Percentiles rank a stretch among this genome's conserved stretches.
Conservation (phyloP, 2,329 filamentous ascomycete genomes). For the Graphilbum fragrans region DNA sequence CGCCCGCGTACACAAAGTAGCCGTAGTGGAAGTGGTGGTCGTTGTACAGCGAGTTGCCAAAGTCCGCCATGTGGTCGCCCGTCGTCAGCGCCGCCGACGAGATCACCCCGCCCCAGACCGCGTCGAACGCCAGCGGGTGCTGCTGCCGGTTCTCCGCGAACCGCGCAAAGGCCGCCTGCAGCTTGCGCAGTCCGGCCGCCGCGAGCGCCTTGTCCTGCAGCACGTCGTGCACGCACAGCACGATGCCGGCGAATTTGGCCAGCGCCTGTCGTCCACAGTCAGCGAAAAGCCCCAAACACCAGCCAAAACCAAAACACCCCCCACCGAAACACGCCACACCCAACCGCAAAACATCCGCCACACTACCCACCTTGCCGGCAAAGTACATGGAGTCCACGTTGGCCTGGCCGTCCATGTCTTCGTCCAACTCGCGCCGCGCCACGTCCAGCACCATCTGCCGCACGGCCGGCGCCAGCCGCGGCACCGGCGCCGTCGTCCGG, state of each 20-base stretch:
- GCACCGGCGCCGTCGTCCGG: slow-evolving; percentile 27
- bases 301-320: no score
- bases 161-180: slow-evolving; percentile 54
- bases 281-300: not conserved
- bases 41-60: slow-evolving; percentile 82
- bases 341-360: slow-evolving; percentile 6
- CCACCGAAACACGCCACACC: no score
- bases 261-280: slow-evolving; percentile 35
- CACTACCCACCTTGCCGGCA: slow-evolving; percentile 56
- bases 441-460: slow-evolving; percentile 47
- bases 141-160: slow-evolving; percentile 59
- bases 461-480: slow-evolving; percentile 35
- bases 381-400: slow-evolving; percentile 86
- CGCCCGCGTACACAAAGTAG: slow-evolving; percentile 80
- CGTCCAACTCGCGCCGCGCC: slow-evolving; percentile 54
- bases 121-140: slow-evolving; percentile 53
- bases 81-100: slow-evolving; percentile 62
- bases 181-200: slow-evolving; percentile 41
- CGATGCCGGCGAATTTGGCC: slow-evolving; percentile 61
- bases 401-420: slow-evolving; percentile 62
- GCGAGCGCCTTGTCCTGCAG: slow-evolving; percentile 45
- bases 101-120: slow-evolving; percentile 69
- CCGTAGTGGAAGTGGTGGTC: slow-evolving; percentile 69
- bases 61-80: slow-evolving; percentile 61
- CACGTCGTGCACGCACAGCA: slow-evolving; percentile 54